phyloP scores from a whole-genome alignment of 1,284 basidiomycete species.

The Leccinum pachyderme region DNA sequence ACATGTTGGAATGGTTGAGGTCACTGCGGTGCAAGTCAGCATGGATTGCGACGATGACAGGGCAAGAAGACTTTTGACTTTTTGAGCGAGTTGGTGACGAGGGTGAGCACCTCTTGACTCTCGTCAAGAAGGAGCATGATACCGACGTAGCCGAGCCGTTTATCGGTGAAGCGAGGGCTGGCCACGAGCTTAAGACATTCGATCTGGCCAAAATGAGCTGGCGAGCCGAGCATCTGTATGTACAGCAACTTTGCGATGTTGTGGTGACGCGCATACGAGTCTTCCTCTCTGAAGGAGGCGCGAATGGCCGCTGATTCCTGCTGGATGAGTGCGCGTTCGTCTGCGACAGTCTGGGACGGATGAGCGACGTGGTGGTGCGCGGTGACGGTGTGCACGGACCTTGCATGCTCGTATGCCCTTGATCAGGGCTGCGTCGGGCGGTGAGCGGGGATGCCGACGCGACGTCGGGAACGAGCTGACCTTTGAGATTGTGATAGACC shows the following conservation, averaged over 20 bases:
- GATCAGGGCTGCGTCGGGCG: constrained; percentile 70
- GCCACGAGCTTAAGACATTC: constrained; percentile 99
- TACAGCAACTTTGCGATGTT: constrained; percentile 98
- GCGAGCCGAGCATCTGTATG: constrained; percentile 99
- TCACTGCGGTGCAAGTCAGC: constrained; percentile 57
- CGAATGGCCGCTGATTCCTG: constrained; percentile 98
- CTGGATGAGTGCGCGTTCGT: constrained; percentile 96
- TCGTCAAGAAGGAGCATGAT: constrained; percentile 98
- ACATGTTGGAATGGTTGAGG: constrained; percentile 99
- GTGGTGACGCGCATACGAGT: constrained; percentile 90
- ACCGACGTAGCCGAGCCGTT: constrained; percentile 94
- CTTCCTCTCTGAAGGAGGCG: constrained; percentile 97
- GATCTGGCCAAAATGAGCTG: constrained; percentile 99
- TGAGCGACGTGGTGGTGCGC: constrained; percentile 13
- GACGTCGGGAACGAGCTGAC: constrained; percentile 40
- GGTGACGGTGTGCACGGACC: constrained; percentile 42
- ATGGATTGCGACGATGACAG: constrained; percentile 10
- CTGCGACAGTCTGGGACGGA: constrained; percentile 74
- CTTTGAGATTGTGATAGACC: constrained; percentile 92
- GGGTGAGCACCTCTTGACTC: constrained; percentile 95
- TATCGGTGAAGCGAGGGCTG: constrained; percentile 96
- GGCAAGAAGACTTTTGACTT: constrained; percentile 90
- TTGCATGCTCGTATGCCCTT: constrained; percentile 94
- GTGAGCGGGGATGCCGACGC: constrained; percentile 16
- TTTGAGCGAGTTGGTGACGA: constrained; percentile 98